Evolutionary conservation across 2,329 filamentous ascomycete species (phyloP), one percentile per base, ranked within the genome.

Genomic region (Elsinoe batatas): DNA sequence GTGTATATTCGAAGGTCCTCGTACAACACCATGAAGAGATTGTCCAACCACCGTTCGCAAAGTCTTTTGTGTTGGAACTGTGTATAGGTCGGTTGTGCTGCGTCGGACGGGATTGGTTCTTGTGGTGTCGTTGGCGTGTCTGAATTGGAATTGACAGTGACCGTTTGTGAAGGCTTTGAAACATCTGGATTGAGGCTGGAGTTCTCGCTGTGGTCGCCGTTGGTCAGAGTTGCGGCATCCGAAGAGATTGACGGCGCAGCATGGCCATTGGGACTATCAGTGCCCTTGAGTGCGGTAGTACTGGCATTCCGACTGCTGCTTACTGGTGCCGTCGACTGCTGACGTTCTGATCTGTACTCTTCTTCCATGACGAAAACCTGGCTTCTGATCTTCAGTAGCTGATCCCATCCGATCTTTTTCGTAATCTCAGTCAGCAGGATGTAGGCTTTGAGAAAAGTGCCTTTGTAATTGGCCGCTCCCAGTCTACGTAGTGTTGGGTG

Each of bases 291-390:
- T 50, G 83, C 87, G 62, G 90, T 85, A 43, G 85, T 88, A 74
- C 89, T 93, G 49, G 90, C 80, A 67, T 86, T 90, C 43, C 86
- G 81, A 64, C 83, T 84, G 20, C 60, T 65, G 58, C 73, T 65
- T 54, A 71, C 72, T 13, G 73, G 67, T 49, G 74, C 65, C 15
- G 74, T 73, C 20, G 76, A 70, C 59, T 84, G 82, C 56, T 87
- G 83, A 70, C 87, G 88, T 72, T 97, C 93, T 56, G 85, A 87
- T 49, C 93, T 83, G 68, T 98, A 98, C 70, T 98, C 93, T 66
- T 98, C 93, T 69, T 98, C 93, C 93, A 98, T 98, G 49, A 98
- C 93, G 64, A 98, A 98, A 1, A 98, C 93, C 60, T 91, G 91
- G 73, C 91, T 97, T 62, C 93, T 82, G 65, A 94, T 95, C 71